Evolutionary conservation across 768 basidiomycete genomes (phyloP).

Genomic region (Mycena alexandri): DNA sequence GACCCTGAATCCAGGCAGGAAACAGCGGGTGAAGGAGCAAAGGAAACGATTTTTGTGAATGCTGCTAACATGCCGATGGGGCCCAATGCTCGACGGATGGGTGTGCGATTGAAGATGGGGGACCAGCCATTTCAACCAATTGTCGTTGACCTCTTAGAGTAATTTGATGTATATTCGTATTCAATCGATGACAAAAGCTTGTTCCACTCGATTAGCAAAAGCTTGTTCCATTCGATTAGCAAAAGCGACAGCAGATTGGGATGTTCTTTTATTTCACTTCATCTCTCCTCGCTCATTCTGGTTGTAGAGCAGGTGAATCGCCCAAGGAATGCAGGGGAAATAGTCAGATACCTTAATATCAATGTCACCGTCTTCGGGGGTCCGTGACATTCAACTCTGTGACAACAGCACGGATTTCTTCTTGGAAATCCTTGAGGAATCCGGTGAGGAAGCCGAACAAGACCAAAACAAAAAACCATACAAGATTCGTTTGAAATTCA

Average conservation of each 20-base stretch:
- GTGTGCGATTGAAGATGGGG: slow-evolving; percentile 46
- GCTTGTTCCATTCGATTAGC: not conserved
- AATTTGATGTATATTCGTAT: not conserved
- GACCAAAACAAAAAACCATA: not conserved
- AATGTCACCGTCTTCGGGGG: slow-evolving; percentile 17
- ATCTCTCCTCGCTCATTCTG: too few species aligned
- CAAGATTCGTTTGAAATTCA: slow-evolving; percentile 53
- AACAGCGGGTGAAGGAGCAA: slow-evolving; percentile 1
- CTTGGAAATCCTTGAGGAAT: slow-evolving; percentile 26
- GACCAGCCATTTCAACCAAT: slow-evolving; percentile 58
- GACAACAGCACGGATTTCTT: slow-evolving; percentile 14
- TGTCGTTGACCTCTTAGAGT: slow-evolving; percentile 19
- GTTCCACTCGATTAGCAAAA: not conserved
- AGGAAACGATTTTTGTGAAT: slow-evolving; percentile 59
- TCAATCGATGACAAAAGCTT: too few species aligned
- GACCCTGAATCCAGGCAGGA: not conserved
- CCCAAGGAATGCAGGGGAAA: too few species aligned
- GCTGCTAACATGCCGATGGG: slow-evolving; percentile 58
- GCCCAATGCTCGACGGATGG: slow-evolving; percentile 37
- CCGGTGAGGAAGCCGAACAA: not conserved
- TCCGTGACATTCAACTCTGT: slow-evolving; percentile 14
- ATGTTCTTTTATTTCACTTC: too few species aligned
- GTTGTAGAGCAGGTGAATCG: too few species aligned
- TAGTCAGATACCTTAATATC: not conserved
- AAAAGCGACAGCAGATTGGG: too few species aligned